A percentile compares a stretch with the other conserved stretches of the same genome.
Evolutionary conservation across 2,329 filamentous ascomycete species (phyloP).

Genomic region (Penicillium expansum): DNA sequence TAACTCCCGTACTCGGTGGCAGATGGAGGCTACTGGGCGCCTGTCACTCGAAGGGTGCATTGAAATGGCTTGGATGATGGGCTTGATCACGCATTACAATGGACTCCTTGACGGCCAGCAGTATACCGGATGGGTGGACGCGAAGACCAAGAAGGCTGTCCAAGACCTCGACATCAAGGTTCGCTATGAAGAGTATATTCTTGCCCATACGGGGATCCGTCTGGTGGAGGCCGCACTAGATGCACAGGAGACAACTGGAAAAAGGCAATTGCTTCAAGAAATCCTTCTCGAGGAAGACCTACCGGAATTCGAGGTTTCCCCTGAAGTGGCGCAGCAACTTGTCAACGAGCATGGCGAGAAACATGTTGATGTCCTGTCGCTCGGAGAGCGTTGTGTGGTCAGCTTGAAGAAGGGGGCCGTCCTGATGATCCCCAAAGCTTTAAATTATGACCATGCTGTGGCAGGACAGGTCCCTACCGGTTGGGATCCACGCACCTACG

Average conservation of each 20-base stretch:
- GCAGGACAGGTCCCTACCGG: constrained; percentile 62
- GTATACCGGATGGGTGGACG: constrained; percentile 92
- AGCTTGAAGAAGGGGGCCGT: too few relatives aligned
- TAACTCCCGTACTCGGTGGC: constrained; percentile 94
- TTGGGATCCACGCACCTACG: constrained; percentile 92
- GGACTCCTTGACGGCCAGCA: constrained; percentile 89
- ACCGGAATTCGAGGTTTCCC: too few relatives aligned
- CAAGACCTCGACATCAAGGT: constrained; percentile 95
- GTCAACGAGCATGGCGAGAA: constrained; percentile 36
- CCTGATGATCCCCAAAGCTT: too few relatives aligned
- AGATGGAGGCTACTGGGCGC: constrained; percentile 94
- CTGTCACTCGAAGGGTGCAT: constrained; percentile 96
- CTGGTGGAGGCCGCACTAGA: constrained; percentile 66
- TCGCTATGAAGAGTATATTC: constrained; percentile 93
- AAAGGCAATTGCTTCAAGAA: constrained; percentile 92
- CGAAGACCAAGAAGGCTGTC: constrained; percentile 87
- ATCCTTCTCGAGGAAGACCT: constrained; percentile 69
- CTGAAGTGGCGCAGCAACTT: too few relatives aligned
- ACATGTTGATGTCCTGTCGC: too few relatives aligned
- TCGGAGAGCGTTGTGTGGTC: too few relatives aligned
- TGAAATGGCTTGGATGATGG: constrained; percentile 99
- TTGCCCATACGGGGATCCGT: constrained; percentile 94
- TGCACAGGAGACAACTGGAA: constrained; percentile 70
- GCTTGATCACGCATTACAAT: constrained; percentile 96
- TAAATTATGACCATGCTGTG: background rate